Base-by-base conservation (phyloP, 2,329 filamentous ascomycete genomes). In the Rhynchosporium secalis region DNA sequence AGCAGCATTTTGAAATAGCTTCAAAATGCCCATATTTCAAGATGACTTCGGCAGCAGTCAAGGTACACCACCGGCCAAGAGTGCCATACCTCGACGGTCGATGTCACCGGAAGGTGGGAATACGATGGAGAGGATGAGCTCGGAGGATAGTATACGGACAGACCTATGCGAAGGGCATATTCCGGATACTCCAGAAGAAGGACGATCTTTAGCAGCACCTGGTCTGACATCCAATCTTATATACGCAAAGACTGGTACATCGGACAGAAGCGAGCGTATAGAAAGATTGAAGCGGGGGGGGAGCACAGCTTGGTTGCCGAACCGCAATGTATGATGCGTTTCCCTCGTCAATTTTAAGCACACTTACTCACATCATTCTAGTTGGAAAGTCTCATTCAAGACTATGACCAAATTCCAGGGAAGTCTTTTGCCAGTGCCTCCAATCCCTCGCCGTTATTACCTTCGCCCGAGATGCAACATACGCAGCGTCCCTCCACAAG, bases 271-370 rank as follows among this genome's bases (percentile, higher is more conserved):
- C 62, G 89, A 93, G 75, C 79, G 96, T 70, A 97, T 98, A 62
- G 85, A 92, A 75, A 84, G 88, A 67, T 82, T 97, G 68, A 97
- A 97, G 78, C 86, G 84, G 74, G 86, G 86, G 38, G 87, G 92
- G 76, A 89, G 86, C 71, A 88, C 90, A 43, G 85, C 86, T 4
- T 95, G 91, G 91, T 79, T 87, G 45, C 83, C 86, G 33, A 85
- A 81, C 72, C 82, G 82, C 70, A 82, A 84, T 79, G 88, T 86
- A 77, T 59, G 79, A 56, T 28, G 31, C 49, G 2, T 7, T 33
- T 5, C 0, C 8, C 4, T 36, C 10, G 5, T 20, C n/a, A 61
- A 45, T 49, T 57, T 33, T 40, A 31, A 28, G n/a, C 29, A n/a
- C 26, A 15, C 15, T 40, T 56, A 28, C 61, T 65, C 41, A 65